Evolutionary conservation across 2,329 filamentous ascomycete genomes (phyloP), one percentile per base, ranked within the genome.

Genomic region (Colletotrichum lini): DNA sequence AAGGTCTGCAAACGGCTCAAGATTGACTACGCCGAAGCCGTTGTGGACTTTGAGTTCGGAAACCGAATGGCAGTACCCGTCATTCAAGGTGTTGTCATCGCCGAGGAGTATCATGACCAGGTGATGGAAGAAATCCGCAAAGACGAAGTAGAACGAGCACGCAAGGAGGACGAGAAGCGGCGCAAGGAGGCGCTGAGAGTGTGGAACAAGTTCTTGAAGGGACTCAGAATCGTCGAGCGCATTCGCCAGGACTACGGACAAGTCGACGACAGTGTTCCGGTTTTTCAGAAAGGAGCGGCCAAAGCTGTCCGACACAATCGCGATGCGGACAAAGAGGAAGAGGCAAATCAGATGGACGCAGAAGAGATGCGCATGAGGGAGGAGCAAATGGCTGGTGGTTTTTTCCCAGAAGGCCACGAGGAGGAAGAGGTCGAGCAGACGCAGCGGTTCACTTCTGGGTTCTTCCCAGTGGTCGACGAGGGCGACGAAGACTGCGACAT

Each of bases 11-110:
- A 94, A 79, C 91, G 93, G 72, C 85, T 99, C 0, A 90, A 90
- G 4, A 92, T 98, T 47, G 95, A 98, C 78, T 97, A 92, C 76
- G 96, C 96, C 0, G 96, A 98, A 81, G 96, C 96, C 1, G 96
- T 98, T 2, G 95, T 95, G 0, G 96, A 94, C 1, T 99, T 99
- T 79, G 96, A 99, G 78, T 99, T 98, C 79, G 96, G 96, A 0
- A 92, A 96, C 76, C 93, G 96, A 72, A 95, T 96, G 87, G 96
- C 96, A 6, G 94, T 98, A 0, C 96, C 96, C 0, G 91, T 98
- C 0, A 93, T 98, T 38, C 92, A 94, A 65, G 96, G 96, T 0
- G 94, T 98, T 0, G 95, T 99, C 0, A 89, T 98, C 2, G 94
- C 96, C 0, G 89, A 91, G 73, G 95, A 97, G 80, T 88, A 98